Conservation (phyloP, 2,329 filamentous ascomycete species). For the Sporothrix brunneoviolacea region DNA sequence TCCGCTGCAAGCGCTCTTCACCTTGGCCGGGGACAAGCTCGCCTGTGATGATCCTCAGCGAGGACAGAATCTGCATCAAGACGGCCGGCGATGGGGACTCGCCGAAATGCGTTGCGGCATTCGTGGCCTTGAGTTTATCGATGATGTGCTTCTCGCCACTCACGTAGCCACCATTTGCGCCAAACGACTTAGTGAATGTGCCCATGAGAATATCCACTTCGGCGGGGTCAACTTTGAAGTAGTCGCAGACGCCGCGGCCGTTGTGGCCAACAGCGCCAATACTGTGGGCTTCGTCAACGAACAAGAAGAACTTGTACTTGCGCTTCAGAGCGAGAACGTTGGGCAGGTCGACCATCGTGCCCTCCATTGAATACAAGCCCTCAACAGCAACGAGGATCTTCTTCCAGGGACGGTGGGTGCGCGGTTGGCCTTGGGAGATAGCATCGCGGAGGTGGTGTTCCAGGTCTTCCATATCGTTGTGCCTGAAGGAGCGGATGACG, state of each 20-base stretch:
- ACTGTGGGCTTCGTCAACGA: slow-evolving; percentile 94
- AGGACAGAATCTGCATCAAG: slow-evolving; percentile 81
- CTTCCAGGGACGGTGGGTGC: slow-evolving; percentile 98
- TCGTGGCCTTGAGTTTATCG: slow-evolving; percentile 80
- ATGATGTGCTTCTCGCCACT: slow-evolving; percentile 85
- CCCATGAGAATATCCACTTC: slow-evolving; percentile 97
- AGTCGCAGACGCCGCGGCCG: slow-evolving; percentile 93
- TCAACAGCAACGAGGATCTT: slow-evolving; percentile 97
- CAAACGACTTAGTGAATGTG: slow-evolving; percentile 96
- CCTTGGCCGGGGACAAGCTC: slow-evolving; percentile 86
- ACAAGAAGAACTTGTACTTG: slow-evolving; percentile 95
- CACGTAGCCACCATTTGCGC: slow-evolving; percentile 94
- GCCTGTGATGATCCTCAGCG: slow-evolving; percentile 81
- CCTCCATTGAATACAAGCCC: slow-evolving; percentile 98
- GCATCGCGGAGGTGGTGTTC: slow-evolving; percentile 82
- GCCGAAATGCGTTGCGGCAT: slow-evolving; percentile 79
- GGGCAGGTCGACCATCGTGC: slow-evolving; percentile 96
- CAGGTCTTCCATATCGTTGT: slow-evolving; percentile 88
- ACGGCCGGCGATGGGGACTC: slow-evolving; percentile 85
- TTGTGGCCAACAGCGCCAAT: slow-evolving; percentile 84
- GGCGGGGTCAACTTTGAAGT: slow-evolving; percentile 81
- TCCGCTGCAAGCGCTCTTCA: slow-evolving; percentile 87
- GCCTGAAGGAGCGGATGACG: slow-evolving; percentile 93
- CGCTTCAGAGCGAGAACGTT: slow-evolving; percentile 80
- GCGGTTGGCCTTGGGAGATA: slow-evolving; percentile 93